Evolutionary conservation across 805 yeast species (phyloP), one percentile per base, ranked within the genome.

Genomic region (Wickerhamiella brachini): DNA sequence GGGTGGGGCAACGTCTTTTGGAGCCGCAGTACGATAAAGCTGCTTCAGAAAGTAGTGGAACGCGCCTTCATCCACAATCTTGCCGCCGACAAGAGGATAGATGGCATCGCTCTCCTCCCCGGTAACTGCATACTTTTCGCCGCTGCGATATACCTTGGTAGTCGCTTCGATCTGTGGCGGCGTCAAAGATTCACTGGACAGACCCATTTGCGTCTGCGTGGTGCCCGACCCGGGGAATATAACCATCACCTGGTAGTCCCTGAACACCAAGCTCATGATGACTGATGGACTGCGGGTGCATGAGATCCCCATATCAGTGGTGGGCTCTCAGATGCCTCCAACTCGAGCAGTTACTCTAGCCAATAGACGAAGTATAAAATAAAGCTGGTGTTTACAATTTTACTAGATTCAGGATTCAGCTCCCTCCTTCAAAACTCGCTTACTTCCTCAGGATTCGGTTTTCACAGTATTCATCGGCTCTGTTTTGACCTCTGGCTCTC

Each of bases 161-260:
- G 95, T 95, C 26, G 88, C 71, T 51, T 78, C 78, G 56, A 76
- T 77, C 23, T 80, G 76, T 1, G 97, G 95, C 1, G 93, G 86
- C 8, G 83, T 68, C 54, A 85, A 73, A 1, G 84, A 71, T 58
- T 83, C 94, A 13, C 41, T 17, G 24, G 74, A 71, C 24, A 89
- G 70, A 1, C 96, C 96, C 63, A 85, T 80, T 57, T 83, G 84
- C 26, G 85, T 85, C 50, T 82, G 69, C 0, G 97, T 86, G 50
- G 75, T 69, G 49, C 69, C 71, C 2, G 95, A 83, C 26, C 96
- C 95, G 1, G 95, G 85, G 51, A 86, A 81, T 26, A 89, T 76
- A 26, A 89, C 72, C 54, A 68, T 59, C 45, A 69, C 59, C 54
- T 66, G 65, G 51, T 64, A 68, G 62, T 69, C 72, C 47, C 69